phyloP scores from a whole-genome alignment of 108 stramenopile genomes.

The Fistulifera pelliculosa region DNA sequence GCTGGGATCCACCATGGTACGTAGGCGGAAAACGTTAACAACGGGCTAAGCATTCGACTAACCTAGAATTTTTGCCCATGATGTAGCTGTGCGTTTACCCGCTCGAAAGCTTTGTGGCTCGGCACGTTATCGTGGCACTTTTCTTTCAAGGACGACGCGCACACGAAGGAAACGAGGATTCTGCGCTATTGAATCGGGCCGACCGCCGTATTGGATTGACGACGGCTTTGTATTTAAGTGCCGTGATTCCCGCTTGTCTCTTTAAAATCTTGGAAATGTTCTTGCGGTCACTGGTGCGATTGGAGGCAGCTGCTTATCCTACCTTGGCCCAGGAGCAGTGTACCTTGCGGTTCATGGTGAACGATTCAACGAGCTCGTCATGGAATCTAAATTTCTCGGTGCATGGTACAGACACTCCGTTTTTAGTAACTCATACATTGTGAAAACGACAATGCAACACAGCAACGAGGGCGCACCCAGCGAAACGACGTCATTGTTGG shows the following conservation, averaged over 20 bases:
- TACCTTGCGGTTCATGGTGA: constrained; percentile 73
- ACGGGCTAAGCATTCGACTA: no score
- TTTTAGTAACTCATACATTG: no score
- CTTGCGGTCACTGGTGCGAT: constrained; percentile 51
- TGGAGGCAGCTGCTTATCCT: constrained; percentile 56
- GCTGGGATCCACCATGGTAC: constrained; percentile 51
- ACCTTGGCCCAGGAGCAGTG: constrained; percentile 75
- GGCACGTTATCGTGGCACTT: constrained; percentile 68
- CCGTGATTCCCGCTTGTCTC: constrained; percentile 58
- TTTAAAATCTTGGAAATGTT: constrained; percentile 37
- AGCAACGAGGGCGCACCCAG: background rate
- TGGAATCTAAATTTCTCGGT: constrained; percentile 29
- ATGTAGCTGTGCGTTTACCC: constrained; percentile 75
- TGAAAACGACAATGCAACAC: background rate
- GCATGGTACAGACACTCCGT: background rate
- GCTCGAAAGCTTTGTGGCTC: constrained; percentile 70
- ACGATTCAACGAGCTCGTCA: constrained; percentile 49
- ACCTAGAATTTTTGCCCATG: no score
- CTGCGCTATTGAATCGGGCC: constrained; percentile 51
- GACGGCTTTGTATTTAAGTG: constrained; percentile 45
- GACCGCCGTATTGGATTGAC: constrained; percentile 69
- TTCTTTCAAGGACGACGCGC: constrained; percentile 68
- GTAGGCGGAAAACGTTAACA: no score
- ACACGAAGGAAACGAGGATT: constrained; percentile 73
- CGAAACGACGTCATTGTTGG: constrained; percentile 2